These are phyloP conservation scores for Daldinia vernicosa DNA, from an alignment of 495 filamentous ascomycete genomes.

Conservation along the genomic window DNA sequence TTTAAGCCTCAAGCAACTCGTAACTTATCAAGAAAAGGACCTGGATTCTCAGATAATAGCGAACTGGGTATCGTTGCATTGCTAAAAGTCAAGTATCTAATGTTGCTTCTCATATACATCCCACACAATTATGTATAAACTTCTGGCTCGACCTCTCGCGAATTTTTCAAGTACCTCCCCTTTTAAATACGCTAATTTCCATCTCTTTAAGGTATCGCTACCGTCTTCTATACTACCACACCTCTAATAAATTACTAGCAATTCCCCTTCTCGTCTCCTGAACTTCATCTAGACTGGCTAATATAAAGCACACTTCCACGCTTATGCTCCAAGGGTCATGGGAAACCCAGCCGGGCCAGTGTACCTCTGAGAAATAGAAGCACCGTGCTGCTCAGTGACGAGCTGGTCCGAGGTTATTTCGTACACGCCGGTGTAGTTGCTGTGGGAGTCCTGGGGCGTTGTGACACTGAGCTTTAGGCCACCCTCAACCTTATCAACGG, in stretches of 20 bases:
- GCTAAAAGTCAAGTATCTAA: background rate
- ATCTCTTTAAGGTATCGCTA: background rate
- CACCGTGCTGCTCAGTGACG: slow-evolving; percentile 28
- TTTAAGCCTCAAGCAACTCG: background rate
- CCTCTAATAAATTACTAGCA: background rate
- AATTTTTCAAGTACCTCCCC: background rate
- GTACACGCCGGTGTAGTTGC: slow-evolving; percentile 36
- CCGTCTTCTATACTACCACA: background rate
- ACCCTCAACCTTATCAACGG: slow-evolving; percentile 5
- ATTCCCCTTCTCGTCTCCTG: background rate
- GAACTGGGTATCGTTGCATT: slow-evolving; percentile 1
- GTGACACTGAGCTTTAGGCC: slow-evolving; percentile 30
- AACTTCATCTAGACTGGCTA: background rate
- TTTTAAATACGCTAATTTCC: background rate
- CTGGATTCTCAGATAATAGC: background rate
- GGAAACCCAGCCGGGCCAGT: slow-evolving; percentile 19
- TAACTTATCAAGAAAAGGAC: background rate
- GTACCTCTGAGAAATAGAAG: slow-evolving; percentile 22
- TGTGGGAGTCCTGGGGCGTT: slow-evolving; percentile 25
- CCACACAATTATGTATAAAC: background rate
- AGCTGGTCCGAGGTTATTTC: slow-evolving; percentile 19
- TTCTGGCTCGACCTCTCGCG: background rate
- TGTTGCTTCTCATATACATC: background rate
- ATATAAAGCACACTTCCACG: background rate
- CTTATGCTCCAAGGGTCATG: slow-evolving; percentile 6